phyloP scores from a whole-genome alignment of 441 rosid species.

The Populus hybrid region DNA sequence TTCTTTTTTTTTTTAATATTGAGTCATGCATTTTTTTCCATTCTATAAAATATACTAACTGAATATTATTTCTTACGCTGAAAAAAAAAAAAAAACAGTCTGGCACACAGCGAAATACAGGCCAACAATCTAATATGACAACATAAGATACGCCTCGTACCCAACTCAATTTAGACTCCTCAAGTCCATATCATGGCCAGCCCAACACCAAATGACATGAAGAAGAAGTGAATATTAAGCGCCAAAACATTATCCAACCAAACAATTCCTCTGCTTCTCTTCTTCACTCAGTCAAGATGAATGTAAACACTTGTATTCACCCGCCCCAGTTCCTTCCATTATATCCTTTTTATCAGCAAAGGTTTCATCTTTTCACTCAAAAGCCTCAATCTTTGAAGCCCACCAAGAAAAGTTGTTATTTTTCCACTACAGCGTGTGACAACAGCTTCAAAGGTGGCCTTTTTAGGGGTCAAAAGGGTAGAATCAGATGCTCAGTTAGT shows the following conservation, averaged over 20 bases:
- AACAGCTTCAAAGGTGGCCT: constrained; percentile 9
- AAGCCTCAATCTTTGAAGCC: constrained; percentile 19
- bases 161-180: neutral
- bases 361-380: constrained; percentile 11
- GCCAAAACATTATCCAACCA: neutral
- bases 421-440: constrained; percentile 4
- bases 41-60: too few relatives aligned
- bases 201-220: neutral
- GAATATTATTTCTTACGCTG: too few relatives aligned
- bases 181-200: neutral
- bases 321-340: constrained; percentile 32
- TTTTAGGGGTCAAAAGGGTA: constrained; percentile 20
- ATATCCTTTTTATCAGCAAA: constrained; percentile 23
- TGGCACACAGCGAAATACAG: too few relatives aligned
- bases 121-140: too few relatives aligned
- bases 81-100: too few relatives aligned
- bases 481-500: constrained; percentile 29
- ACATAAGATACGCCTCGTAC: neutral
- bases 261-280: neutral
- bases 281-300: neutral
- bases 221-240: neutral
- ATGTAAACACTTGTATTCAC: constrained; percentile 5
- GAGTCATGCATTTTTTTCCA: too few relatives aligned
- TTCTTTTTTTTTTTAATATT: too few relatives aligned
- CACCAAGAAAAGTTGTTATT: constrained; percentile 19